Evolutionary conservation across 371 early-diverging fungal genomes (phyloP).

Genomic region (Thermomucor indicae-seudaticae): DNA sequence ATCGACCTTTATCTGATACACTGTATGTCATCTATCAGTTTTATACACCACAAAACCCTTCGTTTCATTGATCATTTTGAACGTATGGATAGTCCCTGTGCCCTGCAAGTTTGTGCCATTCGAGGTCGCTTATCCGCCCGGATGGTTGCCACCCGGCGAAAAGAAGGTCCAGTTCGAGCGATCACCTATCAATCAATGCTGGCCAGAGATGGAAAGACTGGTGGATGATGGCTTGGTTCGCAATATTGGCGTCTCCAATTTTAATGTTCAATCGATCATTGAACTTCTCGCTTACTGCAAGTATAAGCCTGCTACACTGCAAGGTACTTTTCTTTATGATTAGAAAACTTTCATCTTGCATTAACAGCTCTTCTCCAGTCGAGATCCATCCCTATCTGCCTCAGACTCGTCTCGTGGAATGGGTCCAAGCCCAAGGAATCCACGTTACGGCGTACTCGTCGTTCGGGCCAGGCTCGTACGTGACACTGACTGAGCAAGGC

Average conservation of each 20-base stretch:
- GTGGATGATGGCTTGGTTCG: conserved; percentile 30
- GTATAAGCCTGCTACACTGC: conserved; percentile 38
- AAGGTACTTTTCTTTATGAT: conserved; percentile 7
- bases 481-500: conserved; percentile 10
- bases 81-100: conserved; percentile 24
- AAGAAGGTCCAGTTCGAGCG: conserved; percentile 22
- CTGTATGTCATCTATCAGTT: conserved; percentile 15
- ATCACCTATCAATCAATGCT: conserved; percentile 40
- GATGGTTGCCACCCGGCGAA: conserved; percentile 26
- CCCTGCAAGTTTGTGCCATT: conserved; percentile 30
- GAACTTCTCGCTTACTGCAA: conserved; percentile 38
- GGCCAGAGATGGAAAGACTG: conserved; percentile 39
- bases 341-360: background rate
- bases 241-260: conserved; percentile 64
- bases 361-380: conserved; percentile 44
- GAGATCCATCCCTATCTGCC: conserved; percentile 62
- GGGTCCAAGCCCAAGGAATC: conserved; percentile 30
- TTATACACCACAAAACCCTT: background rate
- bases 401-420: conserved; percentile 39
- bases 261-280: conserved; percentile 36
- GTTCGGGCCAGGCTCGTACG: conserved; percentile 37
- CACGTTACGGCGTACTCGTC: conserved; percentile 45
- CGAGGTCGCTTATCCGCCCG: conserved; percentile 29
- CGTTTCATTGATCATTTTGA: background rate
- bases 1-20: conserved; percentile 67